A percentile compares a stretch with the other conserved stretches of the same genome.
phyloP scores from a whole-genome alignment of 2,329 filamentous ascomycete species.

The Alternaria ventricosa region DNA sequence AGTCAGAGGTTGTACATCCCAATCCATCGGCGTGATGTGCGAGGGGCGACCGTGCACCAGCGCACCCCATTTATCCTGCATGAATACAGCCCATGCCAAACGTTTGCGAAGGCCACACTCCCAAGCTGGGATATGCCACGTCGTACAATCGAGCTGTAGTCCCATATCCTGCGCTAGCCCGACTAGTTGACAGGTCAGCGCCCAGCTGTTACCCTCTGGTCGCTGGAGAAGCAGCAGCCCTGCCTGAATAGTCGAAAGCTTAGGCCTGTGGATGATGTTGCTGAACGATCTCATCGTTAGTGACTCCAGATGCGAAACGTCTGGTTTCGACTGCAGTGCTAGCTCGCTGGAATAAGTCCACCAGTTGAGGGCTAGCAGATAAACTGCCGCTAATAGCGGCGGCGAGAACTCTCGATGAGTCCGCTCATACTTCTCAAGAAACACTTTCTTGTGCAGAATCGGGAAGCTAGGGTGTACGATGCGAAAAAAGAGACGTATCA shows the following conservation, averaged over 20 bases:
- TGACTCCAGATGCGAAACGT: slow-evolving; percentile 42
- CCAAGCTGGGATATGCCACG: slow-evolving; percentile 69
- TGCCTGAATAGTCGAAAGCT: slow-evolving; percentile 51
- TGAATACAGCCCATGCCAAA: slow-evolving; percentile 69
- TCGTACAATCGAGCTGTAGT: slow-evolving; percentile 62
- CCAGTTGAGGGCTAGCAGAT: slow-evolving; percentile 68
- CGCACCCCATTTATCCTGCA: slow-evolving; percentile 70
- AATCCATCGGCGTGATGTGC: slow-evolving; percentile 61
- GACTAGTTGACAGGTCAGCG: slow-evolving; percentile 46
- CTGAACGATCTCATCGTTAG: slow-evolving; percentile 48
- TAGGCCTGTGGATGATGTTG: slow-evolving; percentile 48
- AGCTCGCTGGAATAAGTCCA: slow-evolving; percentile 65
- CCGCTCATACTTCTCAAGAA: slow-evolving; percentile 65
- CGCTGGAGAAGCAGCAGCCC: slow-evolving; percentile 48
- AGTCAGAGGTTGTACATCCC: slow-evolving; percentile 59
- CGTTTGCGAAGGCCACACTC: slow-evolving; percentile 67
- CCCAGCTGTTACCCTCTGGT: slow-evolving; percentile 42
- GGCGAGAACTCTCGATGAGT: slow-evolving; percentile 66
- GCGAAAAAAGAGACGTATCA: slow-evolving; percentile 77
- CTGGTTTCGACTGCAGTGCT: slow-evolving; percentile 53
- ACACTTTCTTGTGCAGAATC: slow-evolving; percentile 66
- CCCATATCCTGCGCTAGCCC: slow-evolving; percentile 50
- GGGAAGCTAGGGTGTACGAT: slow-evolving; percentile 66
- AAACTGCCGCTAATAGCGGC: slow-evolving; percentile 65
- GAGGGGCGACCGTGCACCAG: slow-evolving; percentile 65